A percentile compares a stretch with the other conserved stretches of the same genome.
These are phyloP conservation scores for Bocquillonia castaneifolia DNA, from an alignment of 441 rosid species.

Conservation along the genomic window DNA sequence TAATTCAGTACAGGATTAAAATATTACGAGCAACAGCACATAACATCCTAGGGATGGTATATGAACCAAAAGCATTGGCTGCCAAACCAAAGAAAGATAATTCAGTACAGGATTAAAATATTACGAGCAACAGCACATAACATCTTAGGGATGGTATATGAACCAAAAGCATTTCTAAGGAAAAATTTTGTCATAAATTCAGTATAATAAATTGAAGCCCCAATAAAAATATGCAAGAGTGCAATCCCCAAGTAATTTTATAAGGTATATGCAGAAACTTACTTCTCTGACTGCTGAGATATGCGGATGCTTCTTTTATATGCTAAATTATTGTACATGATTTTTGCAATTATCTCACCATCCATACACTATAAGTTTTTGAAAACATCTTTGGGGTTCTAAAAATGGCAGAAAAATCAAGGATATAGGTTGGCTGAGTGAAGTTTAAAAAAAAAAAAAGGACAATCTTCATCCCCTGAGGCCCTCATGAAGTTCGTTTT, in stretches of 20 bases:
- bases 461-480: neutral
- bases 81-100: conserved; percentile 26
- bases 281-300: no score
- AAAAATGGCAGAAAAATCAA: neutral
- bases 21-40: neutral
- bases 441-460: no score
- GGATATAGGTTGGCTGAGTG: neutral
- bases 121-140: neutral
- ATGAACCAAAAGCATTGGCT: conserved; percentile 42
- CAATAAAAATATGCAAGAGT: neutral
- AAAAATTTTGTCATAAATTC: neutral
- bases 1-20: neutral
- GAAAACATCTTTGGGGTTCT: neutral
- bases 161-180: neutral
- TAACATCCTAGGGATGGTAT: neutral
- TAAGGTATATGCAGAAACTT: no score
- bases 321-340: neutral
- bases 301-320: neutral
- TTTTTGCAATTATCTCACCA: no score
- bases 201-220: neutral
- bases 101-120: neutral
- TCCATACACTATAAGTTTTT: no score
- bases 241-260: no score
- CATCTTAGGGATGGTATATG: neutral
- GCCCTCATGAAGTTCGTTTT: neutral